Evolutionary conservation across 768 basidiomycete species (phyloP), one percentile per base, ranked within the genome.

Genomic region (Hericium rajendrae): DNA sequence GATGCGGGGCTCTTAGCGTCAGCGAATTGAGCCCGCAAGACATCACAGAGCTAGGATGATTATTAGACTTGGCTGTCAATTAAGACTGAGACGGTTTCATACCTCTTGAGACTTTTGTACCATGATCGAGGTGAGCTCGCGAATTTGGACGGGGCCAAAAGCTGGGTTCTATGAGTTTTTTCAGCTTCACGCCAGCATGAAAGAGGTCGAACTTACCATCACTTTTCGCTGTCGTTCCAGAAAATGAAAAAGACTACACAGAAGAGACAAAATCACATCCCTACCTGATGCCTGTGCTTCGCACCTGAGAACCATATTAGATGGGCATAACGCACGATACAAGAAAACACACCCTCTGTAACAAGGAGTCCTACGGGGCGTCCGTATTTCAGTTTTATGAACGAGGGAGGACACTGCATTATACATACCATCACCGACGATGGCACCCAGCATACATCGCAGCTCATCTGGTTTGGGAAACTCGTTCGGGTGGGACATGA

Each of bases 121-220:
- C 16, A 57, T 49, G 11, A 40, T 40, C 16, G 24, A 48, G 6
- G 56, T 51, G 16, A 57, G 48, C 18, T 51, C 41, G 24, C 56
- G 48, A n/a, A 57, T 37, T 41, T 57, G 49, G 9, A 41, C 12
- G 10, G 49, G 56, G 28, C 56, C 56, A 22, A 57, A 57, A 22
- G 56, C 56, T 6, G 56, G 56, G 22, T 51, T 57, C 56, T 57
- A 38, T 43, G 28, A 32, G 9, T 1, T 46, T n/a, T 6, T 10
- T 41, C 12, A 43, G 22, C 16, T 5, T 22, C 12, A 22, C 22
- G 18, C 16, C 41, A 18, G 18, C 3, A 3, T 12, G n/a, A 26
- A 16, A 16, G 24, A 24, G 8, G 11, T 8, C 12, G 11, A 24
- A 26, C 49, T 51, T 28, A 51, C 49, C 28, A 51, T 26, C 11